These are phyloP conservation scores for Nicotiana sylvestris DNA, from an alignment of 257 asterid genomes.

Conservation along the genomic window DNA sequence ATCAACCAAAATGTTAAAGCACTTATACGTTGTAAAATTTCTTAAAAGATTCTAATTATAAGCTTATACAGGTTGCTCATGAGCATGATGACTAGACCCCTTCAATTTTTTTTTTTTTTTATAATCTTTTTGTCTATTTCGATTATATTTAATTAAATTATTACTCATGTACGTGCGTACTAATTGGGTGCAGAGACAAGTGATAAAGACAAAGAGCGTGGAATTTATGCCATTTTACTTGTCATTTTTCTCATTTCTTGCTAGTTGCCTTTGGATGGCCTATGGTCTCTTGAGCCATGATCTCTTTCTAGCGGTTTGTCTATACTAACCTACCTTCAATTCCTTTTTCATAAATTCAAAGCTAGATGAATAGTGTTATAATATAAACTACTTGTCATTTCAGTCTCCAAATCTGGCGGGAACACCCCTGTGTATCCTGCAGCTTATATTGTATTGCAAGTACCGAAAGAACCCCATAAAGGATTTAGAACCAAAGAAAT, in stretches of 20 bases:
- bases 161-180: not conserved
- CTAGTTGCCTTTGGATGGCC: constrained; percentile 75
- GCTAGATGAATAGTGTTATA: too few relatives aligned
- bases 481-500: constrained; percentile 29
- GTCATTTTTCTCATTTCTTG: constrained; percentile 73
- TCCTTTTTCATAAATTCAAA: not conserved
- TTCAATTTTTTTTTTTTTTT: too few relatives aligned
- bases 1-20: not conserved
- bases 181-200: constrained; percentile 51
- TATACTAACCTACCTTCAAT: not conserved
- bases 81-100: too few relatives aligned
- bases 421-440: constrained; percentile 62
- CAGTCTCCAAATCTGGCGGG: constrained; percentile 82
- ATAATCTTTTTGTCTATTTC: too few relatives aligned
- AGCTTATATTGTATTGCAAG: constrained; percentile 66
- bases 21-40: not conserved
- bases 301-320: constrained; percentile 65
- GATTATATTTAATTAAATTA: too few relatives aligned
- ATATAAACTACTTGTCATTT: not conserved
- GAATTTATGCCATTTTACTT: constrained; percentile 82
- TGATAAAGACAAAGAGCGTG: constrained; percentile 69
- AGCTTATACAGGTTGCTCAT: too few relatives aligned
- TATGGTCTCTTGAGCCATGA: constrained; percentile 71
- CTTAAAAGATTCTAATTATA: too few relatives aligned
- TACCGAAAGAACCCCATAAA: constrained; percentile 33